phyloP scores from a whole-genome alignment of 768 basidiomycete species.

The Trametes maxima region DNA sequence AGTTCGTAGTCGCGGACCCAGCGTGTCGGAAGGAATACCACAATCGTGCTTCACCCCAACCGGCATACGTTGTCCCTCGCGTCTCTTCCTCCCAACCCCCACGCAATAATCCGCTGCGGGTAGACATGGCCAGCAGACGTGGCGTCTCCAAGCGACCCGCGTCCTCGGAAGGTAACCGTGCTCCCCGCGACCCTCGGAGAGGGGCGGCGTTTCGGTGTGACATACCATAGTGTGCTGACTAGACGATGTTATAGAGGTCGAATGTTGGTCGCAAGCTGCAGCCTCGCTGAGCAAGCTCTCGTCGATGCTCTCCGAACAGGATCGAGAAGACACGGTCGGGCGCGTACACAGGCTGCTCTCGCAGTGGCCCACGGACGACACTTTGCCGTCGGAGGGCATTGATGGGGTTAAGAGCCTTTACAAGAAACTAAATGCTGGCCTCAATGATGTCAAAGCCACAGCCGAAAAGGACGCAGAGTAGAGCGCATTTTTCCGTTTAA shows the following conservation, averaged over 20 bases:
- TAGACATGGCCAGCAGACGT: slow-evolving; percentile 67
- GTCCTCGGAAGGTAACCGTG: slow-evolving; percentile 70
- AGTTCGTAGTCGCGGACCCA: slow-evolving; percentile 21
- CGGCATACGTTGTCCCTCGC: slow-evolving; percentile 4
- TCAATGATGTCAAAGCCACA: slow-evolving; percentile 61
- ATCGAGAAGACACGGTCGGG: slow-evolving; percentile 59
- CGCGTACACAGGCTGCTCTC: slow-evolving; percentile 74
- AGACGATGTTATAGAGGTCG: slow-evolving; percentile 54
- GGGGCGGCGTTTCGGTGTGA: not conserved
- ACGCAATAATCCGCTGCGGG: not conserved
- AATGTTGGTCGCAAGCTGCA: slow-evolving; percentile 74
- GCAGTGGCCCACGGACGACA: slow-evolving; percentile 74
- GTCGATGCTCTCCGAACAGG: slow-evolving; percentile 51
- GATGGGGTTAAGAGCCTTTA: slow-evolving; percentile 63
- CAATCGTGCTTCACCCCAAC: slow-evolving; percentile 15
- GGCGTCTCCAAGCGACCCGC: slow-evolving; percentile 62
- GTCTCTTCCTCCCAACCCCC: slow-evolving; percentile 8
- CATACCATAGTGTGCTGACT: slow-evolving; percentile 16
- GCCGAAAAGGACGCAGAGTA: slow-evolving; percentile 70
- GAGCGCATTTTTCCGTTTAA: slow-evolving; percentile 21
- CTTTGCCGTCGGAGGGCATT: slow-evolving; percentile 65
- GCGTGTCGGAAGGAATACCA: slow-evolving; percentile 23
- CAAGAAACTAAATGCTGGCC: slow-evolving; percentile 60
- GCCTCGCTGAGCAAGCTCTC: slow-evolving; percentile 59
- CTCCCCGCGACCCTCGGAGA: not conserved